Conservation (phyloP, 257 asterid genomes). For the Solanum chaucha region DNA sequence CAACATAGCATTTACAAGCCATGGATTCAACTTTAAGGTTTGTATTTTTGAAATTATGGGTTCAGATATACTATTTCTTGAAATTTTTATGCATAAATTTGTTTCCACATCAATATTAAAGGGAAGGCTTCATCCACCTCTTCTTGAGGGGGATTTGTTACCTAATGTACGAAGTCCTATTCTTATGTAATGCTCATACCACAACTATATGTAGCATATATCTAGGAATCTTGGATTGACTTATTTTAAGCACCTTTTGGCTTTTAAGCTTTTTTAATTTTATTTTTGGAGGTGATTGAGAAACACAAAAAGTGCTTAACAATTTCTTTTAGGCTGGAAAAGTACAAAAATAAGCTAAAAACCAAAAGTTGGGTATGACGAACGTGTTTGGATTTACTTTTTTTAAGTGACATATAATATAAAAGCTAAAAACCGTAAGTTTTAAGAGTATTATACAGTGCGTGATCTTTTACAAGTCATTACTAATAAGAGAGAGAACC, state of each 20-base stretch:
- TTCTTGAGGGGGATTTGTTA: not conserved
- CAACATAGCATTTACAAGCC: not conserved
- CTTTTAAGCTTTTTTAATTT: too few species aligned
- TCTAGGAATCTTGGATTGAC: not conserved
- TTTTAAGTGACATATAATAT: too few species aligned
- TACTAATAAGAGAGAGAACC: not conserved
- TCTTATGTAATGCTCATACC: not conserved
- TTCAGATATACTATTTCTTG: not conserved
- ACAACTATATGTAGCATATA: not conserved
- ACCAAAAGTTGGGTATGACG: not conserved
- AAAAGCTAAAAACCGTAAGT: not conserved
- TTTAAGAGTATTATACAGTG: not conserved
- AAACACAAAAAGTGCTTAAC: not conserved
- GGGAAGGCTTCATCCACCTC: not conserved
- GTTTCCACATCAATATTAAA: not conserved
- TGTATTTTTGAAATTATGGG: not conserved
- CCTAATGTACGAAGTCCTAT: not conserved
- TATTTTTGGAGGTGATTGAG: not conserved
- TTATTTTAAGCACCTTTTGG: not conserved
- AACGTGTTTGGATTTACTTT: not conserved
- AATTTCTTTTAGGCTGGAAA: not conserved
- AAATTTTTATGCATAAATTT: too few species aligned
- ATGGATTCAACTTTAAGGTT: not conserved
- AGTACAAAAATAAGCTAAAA: not conserved
- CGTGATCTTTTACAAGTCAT: not conserved